Evolutionary conservation across 1,139 yeast species (phyloP).

Genomic region (Zygosaccharomyces pseudobailii): DNA sequence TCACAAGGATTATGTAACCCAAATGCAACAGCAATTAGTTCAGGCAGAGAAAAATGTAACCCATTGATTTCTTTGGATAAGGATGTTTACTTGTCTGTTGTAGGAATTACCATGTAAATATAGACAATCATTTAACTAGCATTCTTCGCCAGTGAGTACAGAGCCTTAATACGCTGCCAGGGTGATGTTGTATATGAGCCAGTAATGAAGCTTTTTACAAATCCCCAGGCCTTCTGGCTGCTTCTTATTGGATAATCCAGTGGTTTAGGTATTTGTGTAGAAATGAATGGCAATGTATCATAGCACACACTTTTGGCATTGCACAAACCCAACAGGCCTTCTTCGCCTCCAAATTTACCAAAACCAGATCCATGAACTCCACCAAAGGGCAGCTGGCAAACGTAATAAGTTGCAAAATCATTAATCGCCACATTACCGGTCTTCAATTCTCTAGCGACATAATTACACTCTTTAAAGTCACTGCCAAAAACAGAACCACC

Average conservation of each 20-base stretch:
- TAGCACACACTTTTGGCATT: conserved; percentile 79
- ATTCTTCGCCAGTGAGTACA: conserved; percentile 45
- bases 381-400: conserved; percentile 95
- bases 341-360: conserved; percentile 96
- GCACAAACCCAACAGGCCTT: conserved; percentile 87
- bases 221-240: conserved; percentile 79
- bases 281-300: conserved; percentile 73
- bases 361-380: conserved; percentile 91
- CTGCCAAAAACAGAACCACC: conserved; percentile 87
- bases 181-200: conserved; percentile 78
- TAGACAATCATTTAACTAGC: conserved; percentile 20
- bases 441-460: conserved; percentile 57
- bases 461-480: conserved; percentile 51
- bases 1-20: conserved; percentile 58
- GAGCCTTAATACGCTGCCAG: conserved; percentile 61
- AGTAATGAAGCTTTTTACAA: conserved; percentile 72
- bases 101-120: conserved; percentile 1
- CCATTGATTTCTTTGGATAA: conserved; percentile 10
- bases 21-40: conserved; percentile 55
- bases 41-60: conserved; percentile 49
- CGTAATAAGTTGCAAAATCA: conserved; percentile 93
- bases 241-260: conserved; percentile 86
- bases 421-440: conserved; percentile 94
- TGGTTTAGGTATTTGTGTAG: conserved; percentile 79
- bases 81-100: background rate